phyloP scores from a whole-genome alignment of 129 eudicot species.

The Centella asiatica region DNA sequence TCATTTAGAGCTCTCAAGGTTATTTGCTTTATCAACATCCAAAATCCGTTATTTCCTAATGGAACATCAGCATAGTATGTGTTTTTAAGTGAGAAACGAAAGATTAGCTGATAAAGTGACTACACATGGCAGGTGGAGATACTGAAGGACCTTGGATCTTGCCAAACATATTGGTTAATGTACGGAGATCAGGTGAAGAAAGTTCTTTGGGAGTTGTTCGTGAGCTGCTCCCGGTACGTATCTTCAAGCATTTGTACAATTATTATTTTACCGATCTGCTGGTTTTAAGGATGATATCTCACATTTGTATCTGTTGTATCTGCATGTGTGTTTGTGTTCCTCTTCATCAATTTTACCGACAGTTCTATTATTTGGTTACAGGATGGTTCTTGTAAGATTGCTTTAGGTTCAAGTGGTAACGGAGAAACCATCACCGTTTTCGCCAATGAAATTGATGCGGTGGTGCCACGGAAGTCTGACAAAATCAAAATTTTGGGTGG shows the following conservation, averaged over 20 bases:
- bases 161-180: conserved; percentile 79
- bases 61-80: background rate
- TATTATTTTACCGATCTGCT: background rate
- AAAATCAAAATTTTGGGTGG: conserved; percentile 95
- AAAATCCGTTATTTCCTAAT: background rate
- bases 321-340: background rate
- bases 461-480: conserved; percentile 66
- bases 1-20: too few relatives aligned
- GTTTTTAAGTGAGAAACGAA: background rate
- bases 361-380: conserved; percentile 17
- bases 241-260: background rate
- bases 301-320: background rate
- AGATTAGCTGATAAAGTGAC: conserved; percentile 6
- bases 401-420: conserved; percentile 62
- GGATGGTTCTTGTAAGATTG: conserved; percentile 86
- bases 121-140: conserved; percentile 55
- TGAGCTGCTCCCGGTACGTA: conserved; percentile 80
- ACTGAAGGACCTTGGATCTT: conserved; percentile 69
- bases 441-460: conserved; percentile 56
- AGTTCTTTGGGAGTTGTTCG: conserved; percentile 52
- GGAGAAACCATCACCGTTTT: conserved; percentile 56
- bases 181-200: conserved; percentile 68
- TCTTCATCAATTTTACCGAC: background rate
- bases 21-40: too few relatives aligned
- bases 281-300: background rate